phyloP scores from a whole-genome alignment of 164 flowering plant genomes.

The Berberis vulgaris region DNA sequence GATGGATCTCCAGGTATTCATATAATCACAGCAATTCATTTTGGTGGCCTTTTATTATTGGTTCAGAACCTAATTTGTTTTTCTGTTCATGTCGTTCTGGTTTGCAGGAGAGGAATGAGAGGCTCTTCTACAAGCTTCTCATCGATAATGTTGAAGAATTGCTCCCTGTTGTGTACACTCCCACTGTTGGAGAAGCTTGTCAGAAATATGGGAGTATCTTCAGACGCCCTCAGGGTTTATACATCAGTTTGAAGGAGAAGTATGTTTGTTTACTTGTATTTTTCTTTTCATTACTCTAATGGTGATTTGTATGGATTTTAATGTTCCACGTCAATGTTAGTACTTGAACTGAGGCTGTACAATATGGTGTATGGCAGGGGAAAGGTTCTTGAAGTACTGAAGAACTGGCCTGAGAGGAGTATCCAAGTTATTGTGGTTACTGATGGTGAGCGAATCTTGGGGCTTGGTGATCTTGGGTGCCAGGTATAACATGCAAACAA shows the following conservation, averaged over 20 bases:
- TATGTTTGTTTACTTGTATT: constrained; percentile 15
- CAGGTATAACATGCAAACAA: constrained; percentile 33
- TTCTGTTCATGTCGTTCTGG: background rate
- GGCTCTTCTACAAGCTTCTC: constrained; percentile 71
- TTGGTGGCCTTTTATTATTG: background rate
- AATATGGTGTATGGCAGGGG: constrained; percentile 36
- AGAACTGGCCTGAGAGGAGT: constrained; percentile 62
- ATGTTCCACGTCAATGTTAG: background rate
- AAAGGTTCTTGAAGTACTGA: constrained; percentile 59
- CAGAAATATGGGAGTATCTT: constrained; percentile 81
- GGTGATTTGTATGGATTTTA: background rate
- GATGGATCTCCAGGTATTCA: constrained; percentile 72
- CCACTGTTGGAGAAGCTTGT: constrained; percentile 88
- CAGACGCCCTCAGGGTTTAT: constrained; percentile 78
- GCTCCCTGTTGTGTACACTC: constrained; percentile 77
- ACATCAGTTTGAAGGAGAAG: constrained; percentile 71
- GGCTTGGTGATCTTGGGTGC: constrained; percentile 79
- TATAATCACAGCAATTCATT: background rate
- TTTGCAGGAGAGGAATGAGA: constrained; percentile 61
- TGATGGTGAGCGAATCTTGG: constrained; percentile 78
- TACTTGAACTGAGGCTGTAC: background rate
- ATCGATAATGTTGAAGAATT: constrained; percentile 74
- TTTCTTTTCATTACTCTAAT: background rate
- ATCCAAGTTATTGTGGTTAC: constrained; percentile 74
- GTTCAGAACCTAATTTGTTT: background rate